Percentiles rank a stretch among this genome's conserved stretches.
Evolutionary conservation across 495 filamentous ascomycete species (phyloP).

Genomic region (Xylaria scruposa): DNA sequence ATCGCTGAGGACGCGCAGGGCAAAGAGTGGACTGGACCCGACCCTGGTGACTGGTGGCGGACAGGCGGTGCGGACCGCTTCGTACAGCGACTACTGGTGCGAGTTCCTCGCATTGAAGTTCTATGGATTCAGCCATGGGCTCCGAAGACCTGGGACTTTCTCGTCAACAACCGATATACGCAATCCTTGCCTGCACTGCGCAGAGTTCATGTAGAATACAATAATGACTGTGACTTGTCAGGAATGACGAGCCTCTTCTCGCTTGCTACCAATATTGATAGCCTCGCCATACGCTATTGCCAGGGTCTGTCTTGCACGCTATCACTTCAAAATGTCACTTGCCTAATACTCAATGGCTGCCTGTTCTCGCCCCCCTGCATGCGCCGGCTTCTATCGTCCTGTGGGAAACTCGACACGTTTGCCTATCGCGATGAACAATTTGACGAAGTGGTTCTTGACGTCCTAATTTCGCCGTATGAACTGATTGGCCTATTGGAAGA

Average conservation of each 20-base stretch:
- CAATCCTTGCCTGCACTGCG: not conserved
- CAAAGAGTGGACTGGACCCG: too few relatives aligned
- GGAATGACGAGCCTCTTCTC: not conserved
- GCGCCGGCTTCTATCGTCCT: not conserved
- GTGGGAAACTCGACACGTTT: not conserved
- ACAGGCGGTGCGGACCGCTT: too few relatives aligned
- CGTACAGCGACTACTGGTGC: not conserved
- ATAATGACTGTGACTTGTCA: not conserved
- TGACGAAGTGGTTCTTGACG: too few relatives aligned
- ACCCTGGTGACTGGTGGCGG: too few relatives aligned
- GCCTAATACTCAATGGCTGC: too few relatives aligned
- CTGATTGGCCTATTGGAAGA: not conserved
- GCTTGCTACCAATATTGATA: not conserved
- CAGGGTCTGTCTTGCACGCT: not conserved
- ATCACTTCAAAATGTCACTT: not conserved
- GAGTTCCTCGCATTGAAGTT: not conserved
- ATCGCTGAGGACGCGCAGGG: too few relatives aligned
- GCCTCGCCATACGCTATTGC: not conserved
- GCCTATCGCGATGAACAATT: too few relatives aligned
- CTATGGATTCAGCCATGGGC: not conserved
- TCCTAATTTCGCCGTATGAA: not conserved
- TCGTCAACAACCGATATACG: not conserved
- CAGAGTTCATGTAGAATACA: too few relatives aligned
- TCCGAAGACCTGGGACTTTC: not conserved
- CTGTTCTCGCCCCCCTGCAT: too few relatives aligned